phyloP scores from a whole-genome alignment of 192 early-diverging fungal genomes.

The Umbelopsis ramanniana region DNA sequence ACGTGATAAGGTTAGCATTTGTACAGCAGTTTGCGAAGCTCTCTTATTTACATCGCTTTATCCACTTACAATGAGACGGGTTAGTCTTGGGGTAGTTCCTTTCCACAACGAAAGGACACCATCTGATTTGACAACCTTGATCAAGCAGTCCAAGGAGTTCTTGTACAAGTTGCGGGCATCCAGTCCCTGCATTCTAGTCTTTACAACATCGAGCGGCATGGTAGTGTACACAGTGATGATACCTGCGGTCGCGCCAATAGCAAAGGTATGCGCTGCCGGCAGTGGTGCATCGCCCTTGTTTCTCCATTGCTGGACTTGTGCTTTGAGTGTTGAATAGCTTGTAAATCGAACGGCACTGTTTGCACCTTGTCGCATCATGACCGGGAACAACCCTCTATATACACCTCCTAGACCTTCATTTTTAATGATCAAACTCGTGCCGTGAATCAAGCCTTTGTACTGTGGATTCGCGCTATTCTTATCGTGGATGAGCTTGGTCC shows the following conservation, averaged over 20 bases:
- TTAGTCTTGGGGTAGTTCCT: conserved; percentile 89
- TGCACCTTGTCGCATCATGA: conserved; percentile 94
- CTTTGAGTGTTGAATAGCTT: conserved; percentile 79
- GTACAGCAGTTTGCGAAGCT: too few species aligned
- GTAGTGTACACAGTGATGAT: conserved; percentile 94
- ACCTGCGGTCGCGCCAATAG: conserved; percentile 84
- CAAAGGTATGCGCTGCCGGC: conserved; percentile 65
- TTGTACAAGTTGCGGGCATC: conserved; percentile 70
- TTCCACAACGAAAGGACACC: conserved; percentile 91
- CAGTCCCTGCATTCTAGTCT: conserved; percentile 94
- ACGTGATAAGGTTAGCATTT: neutral
- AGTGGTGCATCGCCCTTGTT: conserved; percentile 42
- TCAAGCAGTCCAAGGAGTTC: conserved; percentile 74
- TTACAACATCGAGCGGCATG: conserved; percentile 97
- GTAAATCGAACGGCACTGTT: conserved; percentile 94
- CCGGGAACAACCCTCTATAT: conserved; percentile 89
- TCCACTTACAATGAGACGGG: conserved; percentile 76
- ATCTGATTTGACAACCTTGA: conserved; percentile 72
- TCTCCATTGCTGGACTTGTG: conserved; percentile 41
- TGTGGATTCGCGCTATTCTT: conserved; percentile 70
- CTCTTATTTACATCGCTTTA: neutral
- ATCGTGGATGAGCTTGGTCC: conserved; percentile 95
- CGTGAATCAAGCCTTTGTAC: conserved; percentile 84
- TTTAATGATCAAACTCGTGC: conserved; percentile 62
- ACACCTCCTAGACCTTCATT: conserved; percentile 80